Percentiles rank a stretch among this genome's conserved stretches.
Conservation (phyloP, 306 rosid species). For the Pterocarpus santalinus region DNA sequence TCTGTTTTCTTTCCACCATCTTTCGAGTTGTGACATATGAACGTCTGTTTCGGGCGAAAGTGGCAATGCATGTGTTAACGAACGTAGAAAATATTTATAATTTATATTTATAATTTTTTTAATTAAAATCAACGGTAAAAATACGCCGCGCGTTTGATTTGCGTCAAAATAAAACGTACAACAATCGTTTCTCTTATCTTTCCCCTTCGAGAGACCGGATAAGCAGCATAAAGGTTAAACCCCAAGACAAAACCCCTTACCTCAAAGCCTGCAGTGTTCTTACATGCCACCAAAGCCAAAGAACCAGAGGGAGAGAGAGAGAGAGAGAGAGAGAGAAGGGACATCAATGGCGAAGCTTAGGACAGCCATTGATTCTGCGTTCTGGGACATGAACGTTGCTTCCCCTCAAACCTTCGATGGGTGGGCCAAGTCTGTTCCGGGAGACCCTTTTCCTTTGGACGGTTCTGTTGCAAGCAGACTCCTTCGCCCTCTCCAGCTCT, state of each 20-base stretch:
- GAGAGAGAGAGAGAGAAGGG: background rate
- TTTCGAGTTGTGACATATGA: too few relatives aligned
- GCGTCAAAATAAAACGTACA: too few relatives aligned
- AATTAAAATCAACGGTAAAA: too few relatives aligned
- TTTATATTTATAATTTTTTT: too few relatives aligned
- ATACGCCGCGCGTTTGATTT: too few relatives aligned
- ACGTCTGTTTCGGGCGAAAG: too few relatives aligned
- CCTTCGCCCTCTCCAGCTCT: conserved; percentile 72
- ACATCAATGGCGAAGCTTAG: conserved; percentile 73
- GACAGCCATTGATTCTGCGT: conserved; percentile 87
- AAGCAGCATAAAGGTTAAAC: conserved; percentile 3
- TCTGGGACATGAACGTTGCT: conserved; percentile 76
- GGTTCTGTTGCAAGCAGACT: conserved; percentile 67
- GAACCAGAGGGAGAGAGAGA: background rate
- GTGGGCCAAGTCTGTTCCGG: conserved; percentile 71
- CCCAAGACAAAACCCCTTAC: conserved; percentile 24
- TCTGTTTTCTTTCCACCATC: too few relatives aligned
- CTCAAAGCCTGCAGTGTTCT: background rate
- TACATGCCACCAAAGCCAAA: background rate
- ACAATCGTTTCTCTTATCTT: too few relatives aligned
- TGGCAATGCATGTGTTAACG: too few relatives aligned
- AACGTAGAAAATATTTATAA: too few relatives aligned
- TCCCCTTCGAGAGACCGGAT: background rate
- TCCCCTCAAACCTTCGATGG: conserved; percentile 77
- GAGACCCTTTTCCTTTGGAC: conserved; percentile 78